Evolutionary conservation across 73 alveolate species (phyloP).

Genomic region (Paramecium biaurelia): DNA sequence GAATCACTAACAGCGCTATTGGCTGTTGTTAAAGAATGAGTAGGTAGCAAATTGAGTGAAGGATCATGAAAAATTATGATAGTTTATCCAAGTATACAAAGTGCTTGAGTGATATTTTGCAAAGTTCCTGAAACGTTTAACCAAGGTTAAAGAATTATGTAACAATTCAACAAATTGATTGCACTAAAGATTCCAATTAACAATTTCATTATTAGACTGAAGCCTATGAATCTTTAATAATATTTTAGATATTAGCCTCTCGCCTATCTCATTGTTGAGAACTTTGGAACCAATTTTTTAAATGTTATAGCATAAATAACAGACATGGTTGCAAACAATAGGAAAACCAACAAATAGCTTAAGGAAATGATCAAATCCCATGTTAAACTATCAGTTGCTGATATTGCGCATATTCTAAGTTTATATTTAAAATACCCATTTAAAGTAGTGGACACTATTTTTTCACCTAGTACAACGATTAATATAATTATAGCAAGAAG

Average conservation of each 20-base stretch:
- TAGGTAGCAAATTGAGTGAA: neutral
- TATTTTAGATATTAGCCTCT: conserved; percentile 38
- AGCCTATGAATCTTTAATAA: conserved; percentile 6
- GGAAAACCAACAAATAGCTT: neutral
- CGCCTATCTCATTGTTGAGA: neutral
- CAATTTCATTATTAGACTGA: neutral
- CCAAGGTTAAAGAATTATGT: neutral
- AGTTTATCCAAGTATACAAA: neutral
- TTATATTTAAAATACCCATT: conserved; percentile 1
- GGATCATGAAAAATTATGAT: neutral
- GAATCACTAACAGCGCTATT: neutral
- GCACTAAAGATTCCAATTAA: neutral
- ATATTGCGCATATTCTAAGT: conserved; percentile 1
- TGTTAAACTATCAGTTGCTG: neutral
- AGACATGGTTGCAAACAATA: neutral
- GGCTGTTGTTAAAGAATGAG: neutral
- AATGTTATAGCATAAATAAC: neutral
- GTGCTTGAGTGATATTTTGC: neutral
- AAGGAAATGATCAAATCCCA: neutral
- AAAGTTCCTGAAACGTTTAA: neutral
- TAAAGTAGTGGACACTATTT: neutral
- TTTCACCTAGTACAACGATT: neutral
- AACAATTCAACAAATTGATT: conserved; percentile 17
- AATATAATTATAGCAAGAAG: neutral
- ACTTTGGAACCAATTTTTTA: neutral